A percentile compares a stretch with the other conserved stretches of the same genome.
Conservation (phyloP, 73 alveolate species). For the Paramecium pentaurelia region DNA sequence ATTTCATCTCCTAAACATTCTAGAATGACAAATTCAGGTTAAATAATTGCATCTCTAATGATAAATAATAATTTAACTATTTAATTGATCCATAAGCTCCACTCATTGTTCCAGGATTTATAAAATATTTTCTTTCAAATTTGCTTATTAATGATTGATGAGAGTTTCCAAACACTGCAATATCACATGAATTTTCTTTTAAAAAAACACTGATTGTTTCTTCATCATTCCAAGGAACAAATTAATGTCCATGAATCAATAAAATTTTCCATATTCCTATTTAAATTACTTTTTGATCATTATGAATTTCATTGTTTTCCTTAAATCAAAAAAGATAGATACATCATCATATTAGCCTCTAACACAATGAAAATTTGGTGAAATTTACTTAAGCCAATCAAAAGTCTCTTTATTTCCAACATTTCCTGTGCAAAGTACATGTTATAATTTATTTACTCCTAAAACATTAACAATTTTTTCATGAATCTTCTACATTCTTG, state of each 20-base stretch:
- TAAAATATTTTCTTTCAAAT: conserved; percentile 93
- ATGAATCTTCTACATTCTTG: conserved; percentile 80
- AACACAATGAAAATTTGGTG: conserved; percentile 79
- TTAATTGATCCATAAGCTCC: conserved; percentile 85
- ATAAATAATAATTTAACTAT: conserved; percentile 5
- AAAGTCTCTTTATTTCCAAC: conserved; percentile 89
- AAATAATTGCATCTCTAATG: conserved; percentile 34
- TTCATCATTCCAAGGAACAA: conserved; percentile 97
- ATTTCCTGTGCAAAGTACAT: conserved; percentile 93
- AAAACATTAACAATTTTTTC: conserved; percentile 80
- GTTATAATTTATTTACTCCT: conserved; percentile 83
- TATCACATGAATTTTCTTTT: conserved; percentile 90
- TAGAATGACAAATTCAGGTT: conserved; percentile 66
- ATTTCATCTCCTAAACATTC: conserved; percentile 78
- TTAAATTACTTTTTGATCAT: conserved; percentile 70
- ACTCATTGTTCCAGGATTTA: conserved; percentile 96
- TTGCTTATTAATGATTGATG: conserved; percentile 83
- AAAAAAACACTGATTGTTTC: conserved; percentile 86
- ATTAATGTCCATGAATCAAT: conserved; percentile 92
- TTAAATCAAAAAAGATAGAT: neutral
- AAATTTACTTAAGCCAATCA: conserved; percentile 82
- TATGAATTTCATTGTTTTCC: conserved; percentile 73
- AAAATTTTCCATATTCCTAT: conserved; percentile 93
- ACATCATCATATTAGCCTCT: conserved; percentile 93
- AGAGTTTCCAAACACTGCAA: conserved; percentile 90